phyloP scores from a whole-genome alignment of 495 filamentous ascomycete genomes.

The Staphylotrichum longicolle region DNA sequence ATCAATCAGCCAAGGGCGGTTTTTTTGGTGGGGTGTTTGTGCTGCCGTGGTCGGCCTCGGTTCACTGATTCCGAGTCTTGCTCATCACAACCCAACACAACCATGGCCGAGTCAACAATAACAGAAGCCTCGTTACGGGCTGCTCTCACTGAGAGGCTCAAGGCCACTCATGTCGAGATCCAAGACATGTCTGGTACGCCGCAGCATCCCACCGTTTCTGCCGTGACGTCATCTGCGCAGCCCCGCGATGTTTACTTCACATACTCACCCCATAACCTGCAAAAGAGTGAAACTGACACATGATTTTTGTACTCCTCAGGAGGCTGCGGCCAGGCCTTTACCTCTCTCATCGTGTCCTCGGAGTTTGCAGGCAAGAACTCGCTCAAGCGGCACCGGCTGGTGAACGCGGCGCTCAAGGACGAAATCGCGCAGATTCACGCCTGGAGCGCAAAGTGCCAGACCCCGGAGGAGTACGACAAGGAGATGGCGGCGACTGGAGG shows the following conservation, averaged over 20 bases:
- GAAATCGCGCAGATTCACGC: slow-evolving; percentile 96
- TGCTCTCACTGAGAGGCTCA: slow-evolving; percentile 69
- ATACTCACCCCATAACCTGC: too few species aligned
- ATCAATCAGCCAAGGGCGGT: background rate
- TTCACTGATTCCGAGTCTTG: slow-evolving; percentile 2
- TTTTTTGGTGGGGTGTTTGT: slow-evolving; percentile 18
- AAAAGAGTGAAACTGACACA: slow-evolving; percentile 11
- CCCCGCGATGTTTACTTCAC: slow-evolving; percentile 2
- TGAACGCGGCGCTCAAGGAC: slow-evolving; percentile 82
- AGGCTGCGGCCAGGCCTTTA: slow-evolving; percentile 94
- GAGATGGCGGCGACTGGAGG: slow-evolving; percentile 46
- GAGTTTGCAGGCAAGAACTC: slow-evolving; percentile 83
- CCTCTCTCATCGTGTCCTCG: slow-evolving; percentile 85
- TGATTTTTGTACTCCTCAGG: slow-evolving; percentile 49
- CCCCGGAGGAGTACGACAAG: slow-evolving; percentile 87
- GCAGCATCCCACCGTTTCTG: slow-evolving; percentile 1
- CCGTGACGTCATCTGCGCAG: slow-evolving; percentile 29
- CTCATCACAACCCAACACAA: slow-evolving; percentile 22
- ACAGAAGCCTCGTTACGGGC: slow-evolving; percentile 65
- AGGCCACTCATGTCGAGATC: slow-evolving; percentile 84
- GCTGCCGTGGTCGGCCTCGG: background rate
- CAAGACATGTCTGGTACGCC: slow-evolving; percentile 84
- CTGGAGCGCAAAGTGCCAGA: slow-evolving; percentile 97
- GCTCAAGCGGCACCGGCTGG: slow-evolving; percentile 82
- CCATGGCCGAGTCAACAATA: slow-evolving; percentile 58